Evolutionary conservation across 2,329 filamentous ascomycete genomes (phyloP).

Genomic region (Fusarium sp.): DNA sequence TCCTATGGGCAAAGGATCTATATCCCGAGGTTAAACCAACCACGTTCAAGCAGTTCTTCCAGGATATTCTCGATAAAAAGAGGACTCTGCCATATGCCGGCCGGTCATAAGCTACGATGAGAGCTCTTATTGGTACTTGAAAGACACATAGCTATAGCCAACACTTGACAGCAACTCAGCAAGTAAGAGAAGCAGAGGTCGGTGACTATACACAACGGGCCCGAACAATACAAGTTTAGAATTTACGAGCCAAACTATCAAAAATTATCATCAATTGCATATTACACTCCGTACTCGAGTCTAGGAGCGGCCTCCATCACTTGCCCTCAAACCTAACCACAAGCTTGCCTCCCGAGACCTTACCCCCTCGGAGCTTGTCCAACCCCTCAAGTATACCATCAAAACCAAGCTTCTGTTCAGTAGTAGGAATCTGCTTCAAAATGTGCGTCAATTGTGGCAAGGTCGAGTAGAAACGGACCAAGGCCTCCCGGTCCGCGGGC

Average conservation of each 20-base stretch:
- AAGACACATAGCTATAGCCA: no score
- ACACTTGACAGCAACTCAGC: no score
- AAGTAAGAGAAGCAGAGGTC: no score
- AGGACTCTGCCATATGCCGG: neutral
- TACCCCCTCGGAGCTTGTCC: conserved; percentile 7
- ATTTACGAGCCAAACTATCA: no score
- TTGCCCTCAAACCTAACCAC: conserved; percentile 6
- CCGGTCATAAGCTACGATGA: neutral
- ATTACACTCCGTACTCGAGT: neutral
- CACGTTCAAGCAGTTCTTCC: neutral
- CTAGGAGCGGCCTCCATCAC: neutral
- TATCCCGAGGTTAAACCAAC: neutral
- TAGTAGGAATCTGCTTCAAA: conserved; percentile 37
- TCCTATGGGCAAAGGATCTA: neutral
- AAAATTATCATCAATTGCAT: neutral
- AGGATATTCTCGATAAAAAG: neutral
- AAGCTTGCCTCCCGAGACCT: conserved; percentile 15
- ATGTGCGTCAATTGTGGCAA: conserved; percentile 27
- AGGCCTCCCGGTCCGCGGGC: conserved; percentile 36
- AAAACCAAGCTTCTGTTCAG: conserved; percentile 26
- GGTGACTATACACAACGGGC: no score
- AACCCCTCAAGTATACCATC: conserved; percentile 21
- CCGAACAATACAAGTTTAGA: no score
- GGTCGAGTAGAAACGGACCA: conserved; percentile 38
- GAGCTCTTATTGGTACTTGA: no score